These are phyloP conservation scores for Aspergillus quadricinctus DNA, from an alignment of 2,329 filamentous ascomycete genomes.

Conservation along the genomic window DNA sequence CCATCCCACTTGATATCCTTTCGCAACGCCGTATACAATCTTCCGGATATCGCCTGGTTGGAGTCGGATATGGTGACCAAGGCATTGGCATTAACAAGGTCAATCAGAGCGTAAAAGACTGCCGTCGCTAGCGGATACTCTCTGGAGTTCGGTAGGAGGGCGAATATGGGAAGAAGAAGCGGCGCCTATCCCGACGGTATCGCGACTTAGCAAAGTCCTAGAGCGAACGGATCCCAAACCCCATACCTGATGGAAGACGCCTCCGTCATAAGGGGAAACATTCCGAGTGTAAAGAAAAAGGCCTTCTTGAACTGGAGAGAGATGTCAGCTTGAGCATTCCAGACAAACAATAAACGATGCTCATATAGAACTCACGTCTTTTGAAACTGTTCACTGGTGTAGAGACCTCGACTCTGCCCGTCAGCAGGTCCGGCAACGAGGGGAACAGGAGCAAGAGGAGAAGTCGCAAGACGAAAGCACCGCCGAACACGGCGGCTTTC, in stretches of 20 bases:
- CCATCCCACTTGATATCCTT: slow-evolving; percentile 71
- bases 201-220: background rate
- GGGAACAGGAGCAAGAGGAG: slow-evolving; percentile 78
- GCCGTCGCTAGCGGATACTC: slow-evolving; percentile 68
- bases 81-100: slow-evolving; percentile 76
- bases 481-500: slow-evolving; percentile 65
- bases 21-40: slow-evolving; percentile 72
- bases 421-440: slow-evolving; percentile 75
- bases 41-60: slow-evolving; percentile 69
- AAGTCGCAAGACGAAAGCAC: slow-evolving; percentile 73
- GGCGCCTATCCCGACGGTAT: slow-evolving; percentile 58
- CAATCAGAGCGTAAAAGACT: slow-evolving; percentile 73
- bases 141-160: slow-evolving; percentile 69
- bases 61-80: slow-evolving; percentile 76
- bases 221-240: background rate
- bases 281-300: slow-evolving; percentile 94
- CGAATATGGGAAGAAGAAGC: slow-evolving; percentile 85
- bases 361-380: slow-evolving; percentile 61
- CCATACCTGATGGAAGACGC: slow-evolving; percentile 65
- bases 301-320: slow-evolving; percentile 77
- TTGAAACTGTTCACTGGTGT: slow-evolving; percentile 98
- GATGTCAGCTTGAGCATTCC: background rate
- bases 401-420: slow-evolving; percentile 89
- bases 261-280: slow-evolving; percentile 94
- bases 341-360: background rate